Evolutionary conservation across 2,329 filamentous ascomycete genomes (phyloP).

Genomic region (Coniochaeta sp.): DNA sequence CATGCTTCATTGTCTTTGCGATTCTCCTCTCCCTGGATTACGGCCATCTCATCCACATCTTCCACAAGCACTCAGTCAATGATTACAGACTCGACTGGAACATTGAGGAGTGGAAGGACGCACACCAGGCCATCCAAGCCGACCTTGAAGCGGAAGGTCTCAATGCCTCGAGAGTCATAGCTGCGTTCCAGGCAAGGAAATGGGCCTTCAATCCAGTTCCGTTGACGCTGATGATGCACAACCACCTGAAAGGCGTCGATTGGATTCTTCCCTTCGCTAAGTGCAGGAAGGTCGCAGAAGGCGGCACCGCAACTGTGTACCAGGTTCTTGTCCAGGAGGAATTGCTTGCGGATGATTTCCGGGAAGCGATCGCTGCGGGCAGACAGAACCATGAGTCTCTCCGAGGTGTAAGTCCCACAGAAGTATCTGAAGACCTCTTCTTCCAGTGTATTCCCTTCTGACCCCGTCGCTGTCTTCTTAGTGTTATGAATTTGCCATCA

Average conservation of each 20-base stretch:
- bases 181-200: conserved; percentile 1
- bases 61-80: conserved; percentile 1
- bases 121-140: background rate
- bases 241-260: background rate
- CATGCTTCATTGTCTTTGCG: conserved; percentile 5
- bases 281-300: background rate
- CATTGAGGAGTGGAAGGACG: background rate
- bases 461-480: too few species aligned
- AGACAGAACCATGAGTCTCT: background rate
- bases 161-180: background rate
- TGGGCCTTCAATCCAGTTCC: conserved; percentile 7
- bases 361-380: background rate
- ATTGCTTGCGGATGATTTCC: conserved; percentile 2
- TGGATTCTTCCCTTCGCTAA: conserved; percentile 6
- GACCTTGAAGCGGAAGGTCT: background rate
- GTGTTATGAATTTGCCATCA: conserved; percentile 7
- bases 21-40: conserved; percentile 6
- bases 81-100: background rate
- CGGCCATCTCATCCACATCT: conserved; percentile 4
- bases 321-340: conserved; percentile 4
- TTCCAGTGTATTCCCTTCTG: too few species aligned
- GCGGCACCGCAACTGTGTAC: conserved; percentile 5
- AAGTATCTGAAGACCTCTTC: too few species aligned
- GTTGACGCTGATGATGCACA: conserved; percentile 2
- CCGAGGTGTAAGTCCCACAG: background rate